Evolutionary conservation across 2,329 filamentous ascomycete species (phyloP), one percentile per base, ranked within the genome.

Genomic region (Neospermospora avenae): DNA sequence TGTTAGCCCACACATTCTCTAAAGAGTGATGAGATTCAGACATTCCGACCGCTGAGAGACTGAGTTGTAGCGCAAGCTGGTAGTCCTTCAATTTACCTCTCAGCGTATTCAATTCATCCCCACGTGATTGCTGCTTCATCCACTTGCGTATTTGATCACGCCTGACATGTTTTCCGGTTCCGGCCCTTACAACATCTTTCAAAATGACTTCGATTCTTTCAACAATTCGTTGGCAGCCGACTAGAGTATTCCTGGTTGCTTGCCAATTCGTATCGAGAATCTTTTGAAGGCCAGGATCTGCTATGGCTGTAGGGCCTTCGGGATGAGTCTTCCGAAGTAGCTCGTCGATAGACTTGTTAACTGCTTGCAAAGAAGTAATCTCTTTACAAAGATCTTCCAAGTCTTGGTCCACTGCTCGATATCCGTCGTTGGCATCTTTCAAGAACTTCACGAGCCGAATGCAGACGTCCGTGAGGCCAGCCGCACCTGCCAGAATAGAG

Each of bases 61-160:
- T 53, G 54, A 57, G 35, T 53, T 60, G 58, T 45, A 60, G 44
- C 24, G 53, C 45, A 57, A 53, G 28, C 46, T 48, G 58, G 57
- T 52, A 35, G 8, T 45, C 20, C 41, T 54, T 51, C 10, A 60
- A 37, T 31, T 60, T 60, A 46, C 51, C 58, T 10, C 59, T 22
- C 22, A 62, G 25, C 7, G 13, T 58, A 22, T 34, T 59, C 20
- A 62, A 53, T 25, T 41, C 55, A 14, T 55, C 55, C 34, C 48
- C 59, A 35, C 37, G 55, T 35, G 49, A 58, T 51, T 59, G 59
- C 51, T 62, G 51, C 39, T 56, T 58, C 44, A 62, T 18, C 59
- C 52, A 56, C 59, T 52, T 62, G 31, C 59, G 51, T 37, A 62
- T 16, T 22, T 56, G 49, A 31, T 59, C 56, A 37, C 22, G 56